Conservation (phyloP, 2,329 filamentous ascomycete genomes). For the Tolypocladium ovalisporum region DNA sequence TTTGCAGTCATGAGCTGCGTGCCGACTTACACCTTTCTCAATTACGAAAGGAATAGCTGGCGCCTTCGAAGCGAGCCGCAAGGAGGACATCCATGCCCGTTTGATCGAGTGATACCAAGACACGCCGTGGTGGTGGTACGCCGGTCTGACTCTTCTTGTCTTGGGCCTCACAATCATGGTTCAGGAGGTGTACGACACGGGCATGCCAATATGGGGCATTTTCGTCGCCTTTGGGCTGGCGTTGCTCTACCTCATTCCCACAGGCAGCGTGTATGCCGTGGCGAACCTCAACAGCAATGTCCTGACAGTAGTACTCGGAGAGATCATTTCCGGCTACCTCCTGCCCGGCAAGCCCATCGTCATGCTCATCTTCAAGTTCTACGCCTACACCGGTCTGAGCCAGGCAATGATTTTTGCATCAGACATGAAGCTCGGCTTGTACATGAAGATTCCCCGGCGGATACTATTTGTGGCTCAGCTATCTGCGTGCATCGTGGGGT, state of each 20-base stretch:
- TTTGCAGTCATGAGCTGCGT: slow-evolving; percentile 38
- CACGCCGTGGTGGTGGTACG: slow-evolving; percentile 30
- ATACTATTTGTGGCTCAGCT: background rate
- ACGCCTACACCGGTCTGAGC: background rate
- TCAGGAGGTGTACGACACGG: background rate
- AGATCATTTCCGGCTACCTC: background rate
- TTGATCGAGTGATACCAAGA: slow-evolving; percentile 21
- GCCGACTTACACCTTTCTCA: slow-evolving; percentile 23
- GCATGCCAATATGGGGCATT: background rate
- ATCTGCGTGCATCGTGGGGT: background rate
- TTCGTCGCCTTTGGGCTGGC: background rate
- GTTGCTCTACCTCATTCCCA: background rate
- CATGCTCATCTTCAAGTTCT: background rate
- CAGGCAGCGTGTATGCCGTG: background rate
- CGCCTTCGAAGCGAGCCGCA: slow-evolving; percentile 31
- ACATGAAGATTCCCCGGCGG: background rate
- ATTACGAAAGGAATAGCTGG: slow-evolving; percentile 31
- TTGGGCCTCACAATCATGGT: background rate
- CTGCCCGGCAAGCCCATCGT: background rate
- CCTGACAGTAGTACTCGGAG: background rate
- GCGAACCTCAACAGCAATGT: background rate
- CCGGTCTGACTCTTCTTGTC: slow-evolving; percentile 6
- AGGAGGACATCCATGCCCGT: slow-evolving; percentile 23
- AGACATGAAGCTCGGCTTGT: background rate
- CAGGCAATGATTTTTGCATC: background rate